These are phyloP conservation scores for Chenopodium berlandieri DNA, from an alignment of 148 eudicot genomes.

Conservation along the genomic window DNA sequence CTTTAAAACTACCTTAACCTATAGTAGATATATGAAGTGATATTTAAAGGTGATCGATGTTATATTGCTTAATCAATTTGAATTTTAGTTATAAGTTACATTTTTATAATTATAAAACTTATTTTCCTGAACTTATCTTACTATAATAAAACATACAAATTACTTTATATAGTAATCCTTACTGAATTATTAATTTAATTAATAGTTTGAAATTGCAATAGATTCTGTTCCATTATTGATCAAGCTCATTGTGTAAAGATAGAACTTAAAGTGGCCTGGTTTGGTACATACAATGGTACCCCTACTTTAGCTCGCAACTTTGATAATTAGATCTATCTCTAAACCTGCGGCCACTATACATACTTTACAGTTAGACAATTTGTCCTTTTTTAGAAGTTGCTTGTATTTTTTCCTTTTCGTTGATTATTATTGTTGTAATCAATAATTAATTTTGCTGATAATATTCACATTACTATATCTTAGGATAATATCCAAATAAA, in stretches of 20 bases:
- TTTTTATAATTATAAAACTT: too few relatives aligned
- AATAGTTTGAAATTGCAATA: not conserved
- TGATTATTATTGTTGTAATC: not conserved
- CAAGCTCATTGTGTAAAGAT: not conserved
- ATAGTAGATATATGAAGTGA: too few relatives aligned
- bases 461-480: too few relatives aligned
- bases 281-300: not conserved
- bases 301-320: not conserved
- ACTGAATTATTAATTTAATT: too few relatives aligned
- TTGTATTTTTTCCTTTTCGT: not conserved
- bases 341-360: not conserved
- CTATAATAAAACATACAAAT: too few relatives aligned
- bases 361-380: conserved; percentile 4
- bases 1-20: too few relatives aligned
- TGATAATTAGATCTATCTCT: not conserved
- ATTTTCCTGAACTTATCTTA: too few relatives aligned
- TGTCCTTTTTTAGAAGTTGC: not conserved
- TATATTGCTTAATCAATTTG: too few relatives aligned
- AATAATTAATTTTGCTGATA: not conserved
- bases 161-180: too few relatives aligned
- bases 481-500: too few relatives aligned
- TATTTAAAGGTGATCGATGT: too few relatives aligned
- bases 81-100: too few relatives aligned
- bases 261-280: not conserved
- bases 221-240: not conserved